These are phyloP conservation scores for Acacia pycnantha DNA, from an alignment of 331 rosid species.

Conservation along the genomic window DNA sequence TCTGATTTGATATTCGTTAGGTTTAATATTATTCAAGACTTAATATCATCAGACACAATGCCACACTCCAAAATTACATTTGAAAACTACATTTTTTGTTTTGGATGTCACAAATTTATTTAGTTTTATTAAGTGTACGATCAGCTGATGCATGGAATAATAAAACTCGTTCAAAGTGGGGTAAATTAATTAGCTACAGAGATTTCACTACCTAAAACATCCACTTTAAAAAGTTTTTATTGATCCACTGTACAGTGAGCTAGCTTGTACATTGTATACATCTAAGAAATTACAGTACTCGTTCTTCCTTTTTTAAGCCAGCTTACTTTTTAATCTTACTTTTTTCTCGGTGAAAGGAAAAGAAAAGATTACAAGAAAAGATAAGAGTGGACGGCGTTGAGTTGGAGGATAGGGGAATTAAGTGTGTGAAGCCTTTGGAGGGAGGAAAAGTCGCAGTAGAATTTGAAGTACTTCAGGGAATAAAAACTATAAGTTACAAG, in stretches of 20 bases:
- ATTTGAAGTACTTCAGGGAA: not conserved
- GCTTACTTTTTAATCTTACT: not conserved
- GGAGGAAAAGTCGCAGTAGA: conserved; percentile 35
- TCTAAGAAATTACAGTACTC: not conserved
- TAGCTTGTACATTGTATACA: not conserved
- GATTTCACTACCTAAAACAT: not conserved
- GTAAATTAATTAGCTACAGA: not conserved
- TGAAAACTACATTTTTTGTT: not conserved
- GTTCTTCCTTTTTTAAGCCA: not conserved
- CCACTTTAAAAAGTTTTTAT: not conserved
- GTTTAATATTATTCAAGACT: not conserved
- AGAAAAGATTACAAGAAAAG: conserved; percentile 28
- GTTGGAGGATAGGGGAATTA: conserved; percentile 10
- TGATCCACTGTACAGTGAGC: not conserved
- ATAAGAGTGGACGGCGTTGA: conserved; percentile 20
- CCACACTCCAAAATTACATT: not conserved
- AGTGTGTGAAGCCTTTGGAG: conserved; percentile 53
- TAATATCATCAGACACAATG: not conserved
- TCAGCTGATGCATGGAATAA: not conserved
- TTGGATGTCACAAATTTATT: not conserved
- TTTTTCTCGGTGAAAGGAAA: conserved; percentile 7
- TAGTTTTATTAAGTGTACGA: not conserved
- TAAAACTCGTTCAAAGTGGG: not conserved
- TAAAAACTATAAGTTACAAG: not conserved
- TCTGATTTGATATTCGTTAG: conserved; percentile 26